Conservation (phyloP, 2,329 filamentous ascomycete genomes). For the Sarocladium brachiariae region DNA sequence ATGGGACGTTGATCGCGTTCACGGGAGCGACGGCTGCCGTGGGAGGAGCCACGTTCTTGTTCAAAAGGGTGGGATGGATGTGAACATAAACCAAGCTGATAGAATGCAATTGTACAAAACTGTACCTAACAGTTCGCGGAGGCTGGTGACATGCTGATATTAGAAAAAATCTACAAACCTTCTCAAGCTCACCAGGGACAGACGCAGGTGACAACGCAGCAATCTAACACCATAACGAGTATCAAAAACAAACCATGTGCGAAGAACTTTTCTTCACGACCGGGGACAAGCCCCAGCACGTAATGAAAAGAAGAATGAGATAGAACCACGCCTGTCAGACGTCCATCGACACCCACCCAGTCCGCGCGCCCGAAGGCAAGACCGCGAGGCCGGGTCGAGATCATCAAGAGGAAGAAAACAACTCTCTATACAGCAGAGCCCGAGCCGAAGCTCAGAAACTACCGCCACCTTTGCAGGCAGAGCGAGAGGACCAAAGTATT, state of each 20-base stretch:
- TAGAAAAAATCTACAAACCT: too few relatives aligned
- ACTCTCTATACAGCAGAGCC: slow-evolving; percentile 66
- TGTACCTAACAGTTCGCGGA: too few relatives aligned
- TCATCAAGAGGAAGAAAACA: slow-evolving; percentile 65
- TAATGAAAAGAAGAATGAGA: slow-evolving; percentile 46
- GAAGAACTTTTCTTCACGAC: slow-evolving; percentile 43
- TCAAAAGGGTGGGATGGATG: slow-evolving; percentile 12
- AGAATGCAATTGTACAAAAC: too few relatives aligned
- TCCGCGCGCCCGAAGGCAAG: slow-evolving; percentile 68
- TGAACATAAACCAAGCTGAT: not conserved
- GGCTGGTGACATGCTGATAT: too few relatives aligned
- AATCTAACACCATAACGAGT: too few relatives aligned
- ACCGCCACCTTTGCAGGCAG: slow-evolving; percentile 58
- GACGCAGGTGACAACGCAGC: too few relatives aligned
- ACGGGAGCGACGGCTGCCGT: slow-evolving; percentile 11
- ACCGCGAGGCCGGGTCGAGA: slow-evolving; percentile 69
- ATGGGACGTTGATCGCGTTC: slow-evolving; percentile 13
- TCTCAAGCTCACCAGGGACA: too few relatives aligned
- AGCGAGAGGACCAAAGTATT: slow-evolving; percentile 58
- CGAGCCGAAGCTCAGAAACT: slow-evolving; percentile 14
- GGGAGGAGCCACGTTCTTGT: slow-evolving; percentile 11
- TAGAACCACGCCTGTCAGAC: slow-evolving; percentile 66
- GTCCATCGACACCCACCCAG: slow-evolving; percentile 79
- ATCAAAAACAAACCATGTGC: too few relatives aligned
- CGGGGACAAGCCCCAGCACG: slow-evolving; percentile 37